Base-by-base conservation (phyloP, 345 rosid genomes). In the Draba incana region DNA sequence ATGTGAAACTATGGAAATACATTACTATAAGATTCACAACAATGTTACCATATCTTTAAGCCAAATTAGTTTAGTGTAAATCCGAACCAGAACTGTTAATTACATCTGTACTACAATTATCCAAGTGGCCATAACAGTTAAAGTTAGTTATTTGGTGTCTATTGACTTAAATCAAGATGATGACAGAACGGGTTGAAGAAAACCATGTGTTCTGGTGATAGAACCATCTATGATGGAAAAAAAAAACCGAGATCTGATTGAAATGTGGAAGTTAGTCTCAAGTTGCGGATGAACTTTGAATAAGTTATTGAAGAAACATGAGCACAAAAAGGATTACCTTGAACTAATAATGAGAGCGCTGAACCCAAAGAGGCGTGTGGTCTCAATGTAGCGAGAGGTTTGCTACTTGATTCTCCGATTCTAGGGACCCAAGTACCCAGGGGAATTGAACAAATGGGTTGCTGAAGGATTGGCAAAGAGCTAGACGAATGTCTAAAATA, bases 361-460 rank as follows among this genome's bases (percentile, higher is more conserved):
- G 87, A 81, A 78, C 86, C 82, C 54, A 90, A 86, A 27, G 88
- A 81, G 49, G 97, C 84, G 67, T 84, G 80, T 70, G 90, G 94
- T 77, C 81, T 85, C 80, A 88, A 72, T 77, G 81, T 83, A 27
- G 90, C 87, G 56, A 88, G 76, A 10, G 87, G 83, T n/a, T 77
- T 77, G 52, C 84, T 66, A 72, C 79, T 86, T 68, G 92, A 68
- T 70, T 92, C 97, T 51, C 96, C 96, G 49, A 94, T 85, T 78
- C 80, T 82, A 9, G 93, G 98, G 79, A 94, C 95, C 97, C 98
- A 88, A 33, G 98, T 88, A 46, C 99, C 98, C 66, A 92, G 75
- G 54, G 79, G 92, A 69, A 94, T 76, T 71, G 93, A 81, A 83
- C 81, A 83, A 64, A 94, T 75, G 35, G 97, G 92, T 44, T 82